Conservation (phyloP, 2,329 filamentous ascomycete genomes). For the Aspergillus sp. region DNA sequence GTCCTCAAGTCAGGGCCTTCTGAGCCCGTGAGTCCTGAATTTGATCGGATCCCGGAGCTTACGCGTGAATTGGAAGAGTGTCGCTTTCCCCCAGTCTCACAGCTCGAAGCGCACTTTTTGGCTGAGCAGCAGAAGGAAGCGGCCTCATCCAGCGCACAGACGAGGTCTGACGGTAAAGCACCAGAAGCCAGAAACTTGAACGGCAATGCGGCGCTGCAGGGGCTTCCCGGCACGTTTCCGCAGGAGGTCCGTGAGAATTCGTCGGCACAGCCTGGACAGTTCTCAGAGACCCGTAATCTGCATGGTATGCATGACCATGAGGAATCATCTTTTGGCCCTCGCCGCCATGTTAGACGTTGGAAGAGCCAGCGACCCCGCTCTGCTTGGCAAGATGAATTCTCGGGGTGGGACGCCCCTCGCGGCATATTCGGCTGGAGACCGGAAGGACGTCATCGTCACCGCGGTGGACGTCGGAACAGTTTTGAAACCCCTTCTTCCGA, state of each 20-base stretch:
- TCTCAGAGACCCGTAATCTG: background rate
- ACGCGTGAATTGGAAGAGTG: conserved; percentile 28
- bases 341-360: background rate
- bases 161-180: background rate
- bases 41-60: conserved; percentile 22
- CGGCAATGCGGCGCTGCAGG: background rate
- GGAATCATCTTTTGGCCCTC: background rate
- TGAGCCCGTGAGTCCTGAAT: conserved; percentile 1
- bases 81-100: conserved; percentile 42
- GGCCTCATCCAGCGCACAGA: conserved; percentile 3
- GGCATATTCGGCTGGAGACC: background rate
- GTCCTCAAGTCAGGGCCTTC: conserved; percentile 5
- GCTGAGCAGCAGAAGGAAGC: conserved; percentile 22
- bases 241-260: conserved; percentile 12
- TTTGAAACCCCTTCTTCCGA: background rate
- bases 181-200: background rate
- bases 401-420: background rate
- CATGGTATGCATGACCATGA: background rate
- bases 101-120: conserved; percentile 39
- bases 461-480: background rate
- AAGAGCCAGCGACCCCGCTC: conserved; percentile 10
- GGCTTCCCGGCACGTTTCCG: conserved; percentile 17
- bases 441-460: background rate
- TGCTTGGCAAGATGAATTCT: background rate
- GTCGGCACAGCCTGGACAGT: background rate